Conservation (phyloP, 2,329 filamentous ascomycete genomes). For the Sclerotinia sclerotiorum region DNA sequence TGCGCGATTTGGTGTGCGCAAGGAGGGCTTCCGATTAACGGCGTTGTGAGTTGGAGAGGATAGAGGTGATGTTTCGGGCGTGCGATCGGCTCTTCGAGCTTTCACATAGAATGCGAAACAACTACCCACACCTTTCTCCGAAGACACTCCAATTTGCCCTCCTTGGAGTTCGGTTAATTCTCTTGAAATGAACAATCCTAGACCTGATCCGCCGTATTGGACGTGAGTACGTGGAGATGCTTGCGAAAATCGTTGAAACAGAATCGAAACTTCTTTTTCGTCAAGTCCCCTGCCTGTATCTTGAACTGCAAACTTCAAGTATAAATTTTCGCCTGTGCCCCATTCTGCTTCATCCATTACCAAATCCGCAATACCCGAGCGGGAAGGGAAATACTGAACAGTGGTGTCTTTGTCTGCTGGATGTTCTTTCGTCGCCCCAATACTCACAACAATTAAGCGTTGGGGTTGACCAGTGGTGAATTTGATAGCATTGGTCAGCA, state of each 20-base stretch:
- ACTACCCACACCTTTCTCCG: constrained; percentile 65
- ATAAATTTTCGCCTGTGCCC: constrained; percentile 70
- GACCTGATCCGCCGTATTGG: constrained; percentile 79
- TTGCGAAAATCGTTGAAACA: constrained; percentile 75
- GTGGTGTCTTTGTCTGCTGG: constrained; percentile 50
- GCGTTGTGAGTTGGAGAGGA: constrained; percentile 7
- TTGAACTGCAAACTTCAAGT: constrained; percentile 70
- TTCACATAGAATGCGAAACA: constrained; percentile 74
- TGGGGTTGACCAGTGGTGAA: constrained; percentile 70
- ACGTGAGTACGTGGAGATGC: constrained; percentile 76
- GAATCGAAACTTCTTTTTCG: constrained; percentile 67
- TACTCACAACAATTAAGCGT: constrained; percentile 47
- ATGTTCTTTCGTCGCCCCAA: constrained; percentile 36
- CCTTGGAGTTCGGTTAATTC: constrained; percentile 78
- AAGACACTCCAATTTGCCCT: constrained; percentile 75
- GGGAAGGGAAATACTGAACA: constrained; percentile 42
- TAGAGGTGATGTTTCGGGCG: constrained; percentile 15
- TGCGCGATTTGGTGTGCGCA: neutral
- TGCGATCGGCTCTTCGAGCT: constrained; percentile 40
- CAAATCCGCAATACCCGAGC: constrained; percentile 36
- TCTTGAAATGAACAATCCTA: constrained; percentile 78
- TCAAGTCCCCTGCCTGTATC: constrained; percentile 76
- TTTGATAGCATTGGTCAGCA: constrained; percentile 80
- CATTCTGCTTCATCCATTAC: constrained; percentile 48
- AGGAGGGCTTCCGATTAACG: neutral